Percentiles rank a stretch among this genome's conserved stretches.
These are phyloP conservation scores for Stephania japonica DNA, from an alignment of 164 flowering plant species.

Conservation along the genomic window DNA sequence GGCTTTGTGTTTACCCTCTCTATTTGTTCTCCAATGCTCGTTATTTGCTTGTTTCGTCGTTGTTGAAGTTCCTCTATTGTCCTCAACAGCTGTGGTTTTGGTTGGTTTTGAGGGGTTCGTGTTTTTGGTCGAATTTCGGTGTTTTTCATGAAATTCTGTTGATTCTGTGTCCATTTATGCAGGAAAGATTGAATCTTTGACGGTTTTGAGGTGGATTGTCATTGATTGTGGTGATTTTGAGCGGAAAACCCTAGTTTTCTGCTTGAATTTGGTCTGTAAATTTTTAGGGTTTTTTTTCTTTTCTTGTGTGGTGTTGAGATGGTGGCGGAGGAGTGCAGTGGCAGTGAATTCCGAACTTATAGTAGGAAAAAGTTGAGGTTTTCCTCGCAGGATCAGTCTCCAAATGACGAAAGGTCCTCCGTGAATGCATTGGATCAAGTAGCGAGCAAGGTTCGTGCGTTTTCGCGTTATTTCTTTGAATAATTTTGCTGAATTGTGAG, in stretches of 20 bases:
- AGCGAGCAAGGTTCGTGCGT: constrained; percentile 3
- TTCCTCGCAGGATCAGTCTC: constrained; percentile 3
- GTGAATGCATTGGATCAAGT: constrained; percentile 2
- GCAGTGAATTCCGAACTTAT: constrained; percentile 11
- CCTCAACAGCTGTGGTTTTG: neutral
- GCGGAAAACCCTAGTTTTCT: constrained; percentile 10
- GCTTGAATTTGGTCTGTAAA: neutral
- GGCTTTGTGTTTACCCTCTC: neutral
- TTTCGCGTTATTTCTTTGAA: neutral
- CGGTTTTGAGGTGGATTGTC: neutral
- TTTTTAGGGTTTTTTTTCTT: neutral
- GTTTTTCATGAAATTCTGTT: neutral
- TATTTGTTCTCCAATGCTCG: neutral
- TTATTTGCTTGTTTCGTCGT: neutral
- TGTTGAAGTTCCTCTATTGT: neutral
- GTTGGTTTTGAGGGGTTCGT: too few species aligned
- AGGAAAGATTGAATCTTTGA: constrained; percentile 4
- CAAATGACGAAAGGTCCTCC: neutral
- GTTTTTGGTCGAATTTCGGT: neutral
- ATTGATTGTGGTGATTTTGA: neutral
- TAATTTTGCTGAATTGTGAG: neutral
- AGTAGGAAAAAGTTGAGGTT: constrained; percentile 15
- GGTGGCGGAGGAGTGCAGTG: constrained; percentile 9
- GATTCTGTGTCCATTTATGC: neutral
- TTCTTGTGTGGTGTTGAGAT: neutral